A percentile compares a stretch with the other conserved stretches of the same genome.
Evolutionary conservation across 495 filamentous ascomycete species (phyloP).

Genomic region (Trichoderma gamsii): DNA sequence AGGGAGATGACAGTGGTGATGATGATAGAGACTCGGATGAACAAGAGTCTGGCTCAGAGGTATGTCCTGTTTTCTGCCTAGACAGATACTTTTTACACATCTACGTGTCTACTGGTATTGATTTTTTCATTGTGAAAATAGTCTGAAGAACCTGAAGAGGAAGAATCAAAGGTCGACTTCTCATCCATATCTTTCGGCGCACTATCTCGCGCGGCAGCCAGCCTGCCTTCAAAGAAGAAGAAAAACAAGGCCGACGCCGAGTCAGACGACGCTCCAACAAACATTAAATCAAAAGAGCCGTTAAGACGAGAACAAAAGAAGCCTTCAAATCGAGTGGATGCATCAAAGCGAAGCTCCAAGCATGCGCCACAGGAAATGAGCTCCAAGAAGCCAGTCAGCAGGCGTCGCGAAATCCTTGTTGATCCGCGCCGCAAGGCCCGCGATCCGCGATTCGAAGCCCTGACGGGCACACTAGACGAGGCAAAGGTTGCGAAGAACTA

Average conservation of each 20-base stretch:
- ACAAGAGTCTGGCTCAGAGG: constrained; percentile 18
- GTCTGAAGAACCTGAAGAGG: constrained; percentile 17
- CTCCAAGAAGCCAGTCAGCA: constrained; percentile 74
- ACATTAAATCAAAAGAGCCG: background rate
- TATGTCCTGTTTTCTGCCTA: background rate
- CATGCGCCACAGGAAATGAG: constrained; percentile 79
- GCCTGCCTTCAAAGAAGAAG: constrained; percentile 37
- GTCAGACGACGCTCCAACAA: constrained; percentile 19
- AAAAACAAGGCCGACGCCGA: constrained; percentile 24
- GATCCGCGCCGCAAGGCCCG: constrained; percentile 47
- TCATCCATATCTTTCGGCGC: constrained; percentile 75
- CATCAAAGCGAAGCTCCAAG: constrained; percentile 41
- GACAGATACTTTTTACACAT: constrained; percentile 18
- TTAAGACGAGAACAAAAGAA: background rate
- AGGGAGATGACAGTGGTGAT: constrained; percentile 27
- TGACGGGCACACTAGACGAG: constrained; percentile 39
- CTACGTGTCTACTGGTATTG: background rate
- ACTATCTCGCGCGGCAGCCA: constrained; percentile 74
- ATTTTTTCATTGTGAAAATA: background rate
- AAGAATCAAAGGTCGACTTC: constrained; percentile 30
- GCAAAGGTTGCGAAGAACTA: constrained; percentile 60
- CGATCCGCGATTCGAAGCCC: constrained; percentile 75
- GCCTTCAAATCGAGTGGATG: background rate
- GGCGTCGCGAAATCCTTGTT: constrained; percentile 64
- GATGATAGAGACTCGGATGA: constrained; percentile 25